Conservation (phyloP, 2,329 filamentous ascomycete species). For the Penicillium vulpinum region DNA sequence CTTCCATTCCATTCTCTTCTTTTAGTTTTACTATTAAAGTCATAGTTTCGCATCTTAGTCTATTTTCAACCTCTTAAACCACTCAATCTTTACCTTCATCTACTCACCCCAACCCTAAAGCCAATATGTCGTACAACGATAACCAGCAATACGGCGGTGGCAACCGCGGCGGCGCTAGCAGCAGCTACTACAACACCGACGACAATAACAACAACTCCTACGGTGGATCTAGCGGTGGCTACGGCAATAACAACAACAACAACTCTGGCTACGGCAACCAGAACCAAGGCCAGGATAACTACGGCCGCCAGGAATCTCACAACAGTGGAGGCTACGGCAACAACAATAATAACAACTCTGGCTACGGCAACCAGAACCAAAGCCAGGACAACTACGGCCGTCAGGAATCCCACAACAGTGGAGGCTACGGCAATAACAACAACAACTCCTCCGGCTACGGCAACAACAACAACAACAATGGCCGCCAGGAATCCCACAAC, state of each 20-base stretch:
- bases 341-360: constrained; percentile 5
- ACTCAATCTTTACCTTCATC: not conserved
- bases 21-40: not conserved
- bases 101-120: constrained; percentile 7
- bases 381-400: constrained; percentile 14
- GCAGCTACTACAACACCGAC: constrained; percentile 30
- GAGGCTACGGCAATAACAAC: no score
- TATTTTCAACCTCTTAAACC: not conserved
- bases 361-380: constrained; percentile 1
- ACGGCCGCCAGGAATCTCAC: constrained; percentile 2
- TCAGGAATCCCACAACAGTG: no score
- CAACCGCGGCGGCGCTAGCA: constrained; percentile 17
- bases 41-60: not conserved
- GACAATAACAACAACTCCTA: not conserved
- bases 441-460: no score
- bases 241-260: not conserved
- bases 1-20: constrained; percentile 6
- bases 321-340: no score
- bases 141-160: constrained; percentile 24
- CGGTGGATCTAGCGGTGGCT: not conserved
- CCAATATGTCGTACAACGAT: constrained; percentile 21
- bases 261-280: not conserved
- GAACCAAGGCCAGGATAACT: not conserved
- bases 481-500: constrained; percentile 8
- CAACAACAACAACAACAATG: no score